Percentiles rank a stretch among this genome's conserved stretches.
These are phyloP conservation scores for Colletotrichum brevisporum DNA, from an alignment of 2,329 filamentous ascomycete genomes.

Conservation along the genomic window DNA sequence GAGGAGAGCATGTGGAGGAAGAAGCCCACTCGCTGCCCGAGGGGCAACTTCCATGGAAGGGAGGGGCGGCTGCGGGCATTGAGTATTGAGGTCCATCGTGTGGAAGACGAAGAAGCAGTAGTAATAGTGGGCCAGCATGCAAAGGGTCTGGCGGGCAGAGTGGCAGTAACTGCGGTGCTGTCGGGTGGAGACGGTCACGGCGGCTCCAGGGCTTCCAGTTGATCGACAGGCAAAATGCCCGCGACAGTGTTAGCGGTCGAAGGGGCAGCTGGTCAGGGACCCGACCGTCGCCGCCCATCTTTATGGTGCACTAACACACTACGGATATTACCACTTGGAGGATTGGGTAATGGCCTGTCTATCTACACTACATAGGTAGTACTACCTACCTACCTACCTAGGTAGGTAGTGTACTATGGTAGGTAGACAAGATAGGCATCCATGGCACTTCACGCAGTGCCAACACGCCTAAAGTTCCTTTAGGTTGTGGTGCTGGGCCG, in stretches of 20 bases:
- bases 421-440: too few relatives aligned
- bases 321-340: too few relatives aligned
- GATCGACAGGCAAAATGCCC: conserved; percentile 36
- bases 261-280: conserved; percentile 22
- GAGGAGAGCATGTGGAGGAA: conserved; percentile 18
- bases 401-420: too few relatives aligned
- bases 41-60: not conserved
- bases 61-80: not conserved
- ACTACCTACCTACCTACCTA: too few relatives aligned
- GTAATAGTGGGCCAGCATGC: conserved; percentile 10
- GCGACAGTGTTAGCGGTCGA: conserved; percentile 24
- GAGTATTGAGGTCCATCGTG: conserved; percentile 4
- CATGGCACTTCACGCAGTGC: too few relatives aligned
- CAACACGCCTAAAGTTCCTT: too few relatives aligned
- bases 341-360: too few relatives aligned
- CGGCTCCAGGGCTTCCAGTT: conserved; percentile 10
- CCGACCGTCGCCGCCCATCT: conserved; percentile 19
- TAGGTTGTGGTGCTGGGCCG: conserved; percentile 14
- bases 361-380: too few relatives aligned
- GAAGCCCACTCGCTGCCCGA: conserved; percentile 1
- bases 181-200: conserved; percentile 6
- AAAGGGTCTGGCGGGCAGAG: conserved; percentile 33
- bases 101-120: conserved; percentile 13
- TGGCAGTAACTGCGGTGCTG: conserved; percentile 23
- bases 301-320: not conserved